phyloP scores from a whole-genome alignment of 352 stramenopile genomes.

The Globisporangium cylindrosporum region DNA sequence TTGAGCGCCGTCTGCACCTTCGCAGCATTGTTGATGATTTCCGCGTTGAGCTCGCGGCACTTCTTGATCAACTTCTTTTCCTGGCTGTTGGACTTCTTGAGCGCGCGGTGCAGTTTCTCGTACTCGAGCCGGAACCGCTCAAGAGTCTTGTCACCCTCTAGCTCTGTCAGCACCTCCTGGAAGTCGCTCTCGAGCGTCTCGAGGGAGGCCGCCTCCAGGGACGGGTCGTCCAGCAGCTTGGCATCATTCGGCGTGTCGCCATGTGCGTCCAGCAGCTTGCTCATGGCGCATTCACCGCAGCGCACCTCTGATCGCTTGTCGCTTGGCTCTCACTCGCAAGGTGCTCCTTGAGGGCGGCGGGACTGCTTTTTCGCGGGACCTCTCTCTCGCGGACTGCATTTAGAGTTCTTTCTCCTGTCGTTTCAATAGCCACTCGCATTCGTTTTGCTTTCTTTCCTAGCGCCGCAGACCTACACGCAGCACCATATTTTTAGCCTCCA shows the following conservation, averaged over 20 bases:
- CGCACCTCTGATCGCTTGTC: not conserved
- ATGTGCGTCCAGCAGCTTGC: constrained; percentile 18
- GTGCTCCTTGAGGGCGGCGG: not conserved
- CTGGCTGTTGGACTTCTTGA: constrained; percentile 93
- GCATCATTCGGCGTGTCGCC: constrained; percentile 22
- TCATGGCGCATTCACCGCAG: constrained; percentile 14
- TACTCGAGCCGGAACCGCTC: constrained; percentile 95
- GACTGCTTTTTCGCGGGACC: not conserved
- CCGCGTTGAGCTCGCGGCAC: constrained; percentile 92
- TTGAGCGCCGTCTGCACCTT: constrained; percentile 95
- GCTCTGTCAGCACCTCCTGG: constrained; percentile 88
- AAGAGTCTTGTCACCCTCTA: constrained; percentile 91
- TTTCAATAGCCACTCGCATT: constrained; percentile 12
- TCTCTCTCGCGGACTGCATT: not conserved
- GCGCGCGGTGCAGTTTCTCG: constrained; percentile 92
- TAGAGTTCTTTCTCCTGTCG: not conserved
- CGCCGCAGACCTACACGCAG: not conserved
- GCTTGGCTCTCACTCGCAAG: not conserved
- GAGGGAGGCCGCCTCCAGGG: constrained; percentile 54
- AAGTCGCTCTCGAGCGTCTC: constrained; percentile 94
- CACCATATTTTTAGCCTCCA: constrained; percentile 12
- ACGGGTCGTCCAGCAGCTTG: constrained; percentile 51
- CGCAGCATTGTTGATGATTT: constrained; percentile 95
- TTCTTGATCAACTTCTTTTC: constrained; percentile 97
- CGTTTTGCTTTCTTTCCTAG: constrained; percentile 10